These are phyloP conservation scores for Lophium mytilinum DNA, from an alignment of 495 filamentous ascomycete species.

Conservation along the genomic window DNA sequence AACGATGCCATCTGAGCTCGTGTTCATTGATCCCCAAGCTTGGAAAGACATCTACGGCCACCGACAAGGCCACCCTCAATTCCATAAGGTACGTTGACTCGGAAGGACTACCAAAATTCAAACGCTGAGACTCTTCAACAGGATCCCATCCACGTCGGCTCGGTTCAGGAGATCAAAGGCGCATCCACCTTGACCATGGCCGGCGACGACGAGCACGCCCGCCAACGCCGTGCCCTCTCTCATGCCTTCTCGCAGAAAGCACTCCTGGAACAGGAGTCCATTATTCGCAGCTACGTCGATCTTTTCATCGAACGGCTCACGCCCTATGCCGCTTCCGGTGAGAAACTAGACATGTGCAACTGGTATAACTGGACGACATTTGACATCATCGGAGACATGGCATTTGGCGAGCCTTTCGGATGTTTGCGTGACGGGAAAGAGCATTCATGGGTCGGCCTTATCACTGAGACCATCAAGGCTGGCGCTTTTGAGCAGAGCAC, in stretches of 20 bases:
- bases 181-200: too few relatives aligned
- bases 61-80: background rate
- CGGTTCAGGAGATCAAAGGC: too few relatives aligned
- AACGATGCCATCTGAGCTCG: background rate
- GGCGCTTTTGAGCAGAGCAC: too few relatives aligned
- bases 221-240: background rate
- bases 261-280: background rate
- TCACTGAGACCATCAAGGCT: conserved; percentile 17
- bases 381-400: background rate
- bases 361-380: background rate
- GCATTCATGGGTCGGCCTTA: conserved; percentile 18
- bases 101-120: background rate
- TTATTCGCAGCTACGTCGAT: background rate
- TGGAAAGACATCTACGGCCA: conserved; percentile 7
- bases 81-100: background rate
- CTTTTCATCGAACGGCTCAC: background rate
- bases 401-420: background rate
- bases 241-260: conserved; percentile 1
- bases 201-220: background rate
- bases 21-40: background rate
- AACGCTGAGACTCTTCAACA: background rate
- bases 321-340: background rate
- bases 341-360: background rate
- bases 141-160: background rate
- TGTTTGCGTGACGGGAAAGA: background rate